Evolutionary conservation across 345 rosid species (phyloP), one percentile per base, ranked within the genome.

Genomic region (Dipteronia sinensis): DNA sequence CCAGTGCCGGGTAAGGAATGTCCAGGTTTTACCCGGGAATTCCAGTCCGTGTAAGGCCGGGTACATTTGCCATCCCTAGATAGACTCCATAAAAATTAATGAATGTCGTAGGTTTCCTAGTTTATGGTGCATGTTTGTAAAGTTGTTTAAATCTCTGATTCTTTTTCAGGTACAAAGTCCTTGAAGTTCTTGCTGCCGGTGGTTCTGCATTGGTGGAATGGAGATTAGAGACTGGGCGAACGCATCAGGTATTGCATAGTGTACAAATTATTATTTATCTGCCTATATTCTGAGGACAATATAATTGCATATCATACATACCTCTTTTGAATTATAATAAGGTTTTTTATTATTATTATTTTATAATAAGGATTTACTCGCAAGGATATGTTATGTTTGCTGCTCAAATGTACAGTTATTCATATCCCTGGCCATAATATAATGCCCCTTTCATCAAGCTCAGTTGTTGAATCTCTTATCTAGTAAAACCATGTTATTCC

Each of bases 211-310:
- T 96, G 81, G 98, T 94, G n/a, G 95, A 94, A 63, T 96, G 99
- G 99, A 91, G 97, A 80, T 78, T 96, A 31, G 98, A 94, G 87
- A 96, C 98, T 15, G 99, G 99, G 23, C 98, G 98, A 56, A 96
- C 99, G 10, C 99, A 96, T 81, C 99, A 96, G 97, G 99, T 92
- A 92, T 76, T 11, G 22, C 65, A 22, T 53, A 15, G 20, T 34
- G 2, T 53, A 34, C 47, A 75, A 75, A n/a, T 11, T 47, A 4
- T 31, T 71, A 4, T 31, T 71, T 0, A 10, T 29, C 51, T 8
- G 38, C 0, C 6, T 44, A 40, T 73, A 13, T 22, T 38, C 51
- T 31, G 6, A 8, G 5, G 56, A 22, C n/a, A 61, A 22, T 15
- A 46, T 53, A 49, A 49, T 49, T 65, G n/a, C 44, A 42, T 64